phyloP scores from a whole-genome alignment of 1,139 yeast genomes.

The Yamadazyma dendronema region DNA sequence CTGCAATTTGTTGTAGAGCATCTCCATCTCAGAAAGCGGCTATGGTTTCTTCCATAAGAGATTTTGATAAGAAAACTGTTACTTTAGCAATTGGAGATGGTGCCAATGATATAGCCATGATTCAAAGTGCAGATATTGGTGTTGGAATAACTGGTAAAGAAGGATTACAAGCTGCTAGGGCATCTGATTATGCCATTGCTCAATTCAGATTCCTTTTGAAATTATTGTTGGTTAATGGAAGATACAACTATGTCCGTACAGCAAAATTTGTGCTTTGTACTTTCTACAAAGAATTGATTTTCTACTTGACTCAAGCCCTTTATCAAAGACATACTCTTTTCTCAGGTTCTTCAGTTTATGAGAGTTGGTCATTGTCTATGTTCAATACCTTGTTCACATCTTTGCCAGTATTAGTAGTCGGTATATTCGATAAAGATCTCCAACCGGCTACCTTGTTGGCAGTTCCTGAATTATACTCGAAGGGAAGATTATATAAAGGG shows the following conservation, averaged over 20 bases:
- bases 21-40: slow-evolving; percentile 95
- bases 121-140: slow-evolving; percentile 97
- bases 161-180: slow-evolving; percentile 93
- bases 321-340: slow-evolving; percentile 86
- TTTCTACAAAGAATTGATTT: slow-evolving; percentile 88
- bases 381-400: slow-evolving; percentile 94
- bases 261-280: slow-evolving; percentile 91
- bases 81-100: slow-evolving; percentile 99
- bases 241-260: slow-evolving; percentile 91
- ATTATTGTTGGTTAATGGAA: slow-evolving; percentile 86
- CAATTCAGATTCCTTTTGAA: slow-evolving; percentile 86
- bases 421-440: slow-evolving; percentile 93
- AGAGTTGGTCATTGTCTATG: slow-evolving; percentile 96
- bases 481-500: slow-evolving; percentile 73
- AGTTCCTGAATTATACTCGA: slow-evolving; percentile 83
- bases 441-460: slow-evolving; percentile 86
- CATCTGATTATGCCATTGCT: slow-evolving; percentile 94
- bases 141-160: slow-evolving; percentile 96
- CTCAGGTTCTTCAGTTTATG: slow-evolving; percentile 91
- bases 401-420: slow-evolving; percentile 84
- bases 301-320: slow-evolving; percentile 83
- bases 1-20: slow-evolving; percentile 94
- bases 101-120: slow-evolving; percentile 98
- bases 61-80: slow-evolving; percentile 52
- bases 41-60: slow-evolving; percentile 78